A percentile compares a stretch with the other conserved stretches of the same genome.
These are phyloP conservation scores for Alternaria incomplexa DNA, from an alignment of 2,329 filamentous ascomycete species.

Conservation along the genomic window DNA sequence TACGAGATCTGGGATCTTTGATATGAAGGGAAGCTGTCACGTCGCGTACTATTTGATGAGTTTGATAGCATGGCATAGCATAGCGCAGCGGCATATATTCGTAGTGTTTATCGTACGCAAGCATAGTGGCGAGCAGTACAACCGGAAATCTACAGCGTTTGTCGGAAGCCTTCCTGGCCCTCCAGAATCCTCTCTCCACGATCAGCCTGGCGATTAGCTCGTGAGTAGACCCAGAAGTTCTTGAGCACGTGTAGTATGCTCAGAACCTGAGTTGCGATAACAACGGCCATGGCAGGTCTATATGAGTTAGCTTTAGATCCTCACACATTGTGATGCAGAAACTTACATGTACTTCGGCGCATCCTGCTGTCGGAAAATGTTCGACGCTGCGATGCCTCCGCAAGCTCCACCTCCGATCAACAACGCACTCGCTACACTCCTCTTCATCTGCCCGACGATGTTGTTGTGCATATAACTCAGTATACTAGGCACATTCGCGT, in stretches of 20 bases:
- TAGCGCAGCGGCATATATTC: constrained; percentile 8
- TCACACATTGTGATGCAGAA: no score
- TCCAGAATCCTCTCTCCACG: constrained; percentile 23
- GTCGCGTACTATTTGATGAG: constrained; percentile 2
- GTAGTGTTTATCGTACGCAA: neutral
- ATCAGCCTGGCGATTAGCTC: constrained; percentile 22
- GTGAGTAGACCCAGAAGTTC: constrained; percentile 13
- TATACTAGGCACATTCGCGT: constrained; percentile 23
- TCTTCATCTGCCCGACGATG: constrained; percentile 30
- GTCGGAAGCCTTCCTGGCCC: constrained; percentile 26
- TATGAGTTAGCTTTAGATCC: neutral
- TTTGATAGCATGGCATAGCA: constrained; percentile 13
- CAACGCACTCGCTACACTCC: constrained; percentile 31
- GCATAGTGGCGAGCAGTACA: neutral
- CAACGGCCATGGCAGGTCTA: constrained; percentile 20
- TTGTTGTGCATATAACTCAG: constrained; percentile 36
- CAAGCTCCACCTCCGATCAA: constrained; percentile 27
- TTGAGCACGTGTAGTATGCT: constrained; percentile 17
- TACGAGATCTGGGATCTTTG: neutral
- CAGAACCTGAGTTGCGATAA: constrained; percentile 24
- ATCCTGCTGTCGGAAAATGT: constrained; percentile 27
- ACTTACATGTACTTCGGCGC: constrained; percentile 23
- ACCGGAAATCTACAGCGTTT: constrained; percentile 13
- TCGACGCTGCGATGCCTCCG: constrained; percentile 26
- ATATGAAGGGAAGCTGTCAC: neutral